phyloP scores from a whole-genome alignment of 2,329 filamentous ascomycete genomes.

The Macroventuria anomochaeta region DNA sequence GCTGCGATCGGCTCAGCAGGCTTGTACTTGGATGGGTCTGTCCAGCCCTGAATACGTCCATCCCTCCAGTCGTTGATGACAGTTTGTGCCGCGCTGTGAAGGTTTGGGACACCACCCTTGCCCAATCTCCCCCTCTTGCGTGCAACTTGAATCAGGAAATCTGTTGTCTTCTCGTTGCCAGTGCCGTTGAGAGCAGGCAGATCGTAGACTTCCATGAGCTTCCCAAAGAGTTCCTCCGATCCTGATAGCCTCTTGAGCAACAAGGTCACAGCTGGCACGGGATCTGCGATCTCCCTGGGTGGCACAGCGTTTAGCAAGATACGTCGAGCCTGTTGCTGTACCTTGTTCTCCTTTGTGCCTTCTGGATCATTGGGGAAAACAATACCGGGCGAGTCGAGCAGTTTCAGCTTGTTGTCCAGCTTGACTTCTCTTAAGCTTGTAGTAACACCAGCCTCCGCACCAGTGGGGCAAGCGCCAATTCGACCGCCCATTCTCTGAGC shows the following conservation, averaged over 20 bases:
- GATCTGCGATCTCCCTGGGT: constrained; percentile 92
- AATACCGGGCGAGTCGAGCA: constrained; percentile 93
- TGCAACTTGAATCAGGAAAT: constrained; percentile 94
- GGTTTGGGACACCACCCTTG: constrained; percentile 87
- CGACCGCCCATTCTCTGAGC: constrained; percentile 76
- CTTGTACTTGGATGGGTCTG: constrained; percentile 73
- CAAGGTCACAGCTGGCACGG: constrained; percentile 82
- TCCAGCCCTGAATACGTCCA: constrained; percentile 92
- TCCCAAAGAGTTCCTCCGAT: constrained; percentile 75
- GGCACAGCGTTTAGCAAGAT: constrained; percentile 90
- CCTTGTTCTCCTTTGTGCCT: constrained; percentile 56
- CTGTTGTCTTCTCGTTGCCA: constrained; percentile 78
- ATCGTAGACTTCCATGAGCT: constrained; percentile 83
- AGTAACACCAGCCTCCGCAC: constrained; percentile 90
- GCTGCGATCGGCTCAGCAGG: constrained; percentile 56
- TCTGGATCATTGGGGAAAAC: constrained; percentile 77
- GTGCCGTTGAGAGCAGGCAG: constrained; percentile 75
- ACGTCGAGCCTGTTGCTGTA: constrained; percentile 79
- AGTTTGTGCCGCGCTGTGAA: constrained; percentile 85
- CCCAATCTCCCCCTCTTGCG: constrained; percentile 89
- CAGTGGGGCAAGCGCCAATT: constrained; percentile 78
- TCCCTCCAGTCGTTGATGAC: constrained; percentile 98
- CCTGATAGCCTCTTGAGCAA: constrained; percentile 81
- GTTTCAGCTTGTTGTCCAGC: constrained; percentile 90
- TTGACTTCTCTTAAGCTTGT: constrained; percentile 89